Conservation (phyloP, 768 basidiomycete species). For the Serendipita sp. region DNA sequence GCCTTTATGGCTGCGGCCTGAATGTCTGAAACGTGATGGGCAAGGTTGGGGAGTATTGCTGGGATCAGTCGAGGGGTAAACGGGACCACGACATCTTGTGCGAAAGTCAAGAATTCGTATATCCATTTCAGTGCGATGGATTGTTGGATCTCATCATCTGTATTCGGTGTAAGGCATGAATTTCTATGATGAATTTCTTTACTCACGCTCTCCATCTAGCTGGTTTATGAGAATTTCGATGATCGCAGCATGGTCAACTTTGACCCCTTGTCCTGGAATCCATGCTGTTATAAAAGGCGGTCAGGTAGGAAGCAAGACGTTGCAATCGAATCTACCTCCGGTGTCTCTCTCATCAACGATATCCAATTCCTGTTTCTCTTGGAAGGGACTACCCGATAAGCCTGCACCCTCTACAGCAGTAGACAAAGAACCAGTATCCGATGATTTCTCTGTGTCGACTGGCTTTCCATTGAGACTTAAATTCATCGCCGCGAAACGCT, state of each 20-base stretch:
- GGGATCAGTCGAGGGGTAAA: slow-evolving; percentile 88
- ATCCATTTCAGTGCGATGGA: slow-evolving; percentile 90
- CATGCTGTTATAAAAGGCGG: slow-evolving; percentile 35
- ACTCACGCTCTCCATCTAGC: slow-evolving; percentile 66
- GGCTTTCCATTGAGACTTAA: not conserved
- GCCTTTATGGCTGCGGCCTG: slow-evolving; percentile 73
- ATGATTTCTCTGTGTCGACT: slow-evolving; percentile 32
- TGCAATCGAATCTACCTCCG: slow-evolving; percentile 33
- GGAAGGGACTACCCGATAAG: not conserved
- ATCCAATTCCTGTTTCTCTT: slow-evolving; percentile 23
- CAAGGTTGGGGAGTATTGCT: slow-evolving; percentile 85
- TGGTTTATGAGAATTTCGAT: slow-evolving; percentile 87
- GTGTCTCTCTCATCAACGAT: slow-evolving; percentile 43
- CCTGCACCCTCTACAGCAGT: not conserved
- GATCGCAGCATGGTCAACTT: slow-evolving; percentile 79
- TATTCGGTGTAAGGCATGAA: not conserved
- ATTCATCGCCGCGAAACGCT: slow-evolving; percentile 15
- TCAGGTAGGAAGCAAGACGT: not conserved
- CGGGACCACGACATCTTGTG: slow-evolving; percentile 81
- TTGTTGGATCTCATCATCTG: slow-evolving; percentile 91
- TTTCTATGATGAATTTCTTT: not conserved
- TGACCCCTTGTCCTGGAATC: slow-evolving; percentile 88
- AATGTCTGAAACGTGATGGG: slow-evolving; percentile 79
- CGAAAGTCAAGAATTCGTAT: slow-evolving; percentile 74
- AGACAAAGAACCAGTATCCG: slow-evolving; percentile 38